Evolutionary conservation across 75 land plant species (phyloP), one percentile per base, ranked within the genome.

Genomic region (Sequoiadendron giganteum): DNA sequence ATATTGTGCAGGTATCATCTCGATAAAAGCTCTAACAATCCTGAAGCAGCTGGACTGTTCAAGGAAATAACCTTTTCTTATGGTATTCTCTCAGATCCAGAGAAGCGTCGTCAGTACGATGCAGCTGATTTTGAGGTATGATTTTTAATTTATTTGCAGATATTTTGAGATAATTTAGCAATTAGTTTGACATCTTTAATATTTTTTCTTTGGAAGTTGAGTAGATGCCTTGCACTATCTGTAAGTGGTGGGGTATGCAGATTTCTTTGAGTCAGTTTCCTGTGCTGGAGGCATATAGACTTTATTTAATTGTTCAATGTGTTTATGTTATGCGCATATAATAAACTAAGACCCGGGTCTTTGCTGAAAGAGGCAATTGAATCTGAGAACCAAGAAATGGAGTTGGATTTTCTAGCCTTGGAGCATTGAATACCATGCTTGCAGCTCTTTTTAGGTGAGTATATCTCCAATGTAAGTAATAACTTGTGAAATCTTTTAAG

Each of bases 61-160:
- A 95, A 97, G 82, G 98, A 97, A 88, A 93, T 94, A 88, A 96
- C 97, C 3, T 97, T 94, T 85, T 94, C 98, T 19, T 95, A 95
- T 90, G 91, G 91, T 56, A 92, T 97, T 39, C 89, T 97, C 49
- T 94, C 96, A 18, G 98, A 95, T 91, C 95, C 95, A 83, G 96
- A 92, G 58, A 97, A 95, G 91, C 84, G 98, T 21, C 89, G 92
- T 14, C 95, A 94, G 80, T 97, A 95, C 91, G 98, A 97, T 75
- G 83, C 93, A 21, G 88, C 95, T 87, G 98, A 97, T 87, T 97
- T 97, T 92, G 94, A 97, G 95, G 98, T 97, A 84, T 52, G 40
- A 79, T 87, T 11, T 70, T 32, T 21, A 40, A 79, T 34, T 38
- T 42, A 42, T 2, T 19, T 76, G 19, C 40, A 76, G 16, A 38